Conservation (phyloP, 345 rosid genomes). For the Bretschneidera sinensis region DNA sequence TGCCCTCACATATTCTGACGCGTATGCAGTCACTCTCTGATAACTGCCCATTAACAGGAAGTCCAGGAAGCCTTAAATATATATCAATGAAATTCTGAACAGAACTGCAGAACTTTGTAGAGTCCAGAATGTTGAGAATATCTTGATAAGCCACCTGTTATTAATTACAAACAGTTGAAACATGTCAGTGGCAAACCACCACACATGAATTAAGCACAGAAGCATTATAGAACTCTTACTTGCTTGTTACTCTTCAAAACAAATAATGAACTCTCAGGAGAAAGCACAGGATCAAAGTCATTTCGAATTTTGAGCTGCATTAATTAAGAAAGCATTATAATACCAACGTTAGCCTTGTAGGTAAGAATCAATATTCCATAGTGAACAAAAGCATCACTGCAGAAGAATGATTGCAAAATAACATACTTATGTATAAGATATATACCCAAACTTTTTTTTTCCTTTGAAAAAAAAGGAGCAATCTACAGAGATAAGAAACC, state of each 20-base stretch:
- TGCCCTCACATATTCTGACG: conserved; percentile 96
- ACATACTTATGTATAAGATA: too few relatives aligned
- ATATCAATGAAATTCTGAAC: conserved; percentile 92
- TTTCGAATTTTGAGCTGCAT: conserved; percentile 94
- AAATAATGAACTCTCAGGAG: conserved; percentile 98
- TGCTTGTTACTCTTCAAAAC: conserved; percentile 92
- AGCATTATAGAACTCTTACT: conserved; percentile 37
- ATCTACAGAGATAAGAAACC: too few relatives aligned
- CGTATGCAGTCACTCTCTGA: conserved; percentile 95
- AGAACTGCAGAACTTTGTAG: conserved; percentile 76
- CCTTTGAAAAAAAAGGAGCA: too few relatives aligned
- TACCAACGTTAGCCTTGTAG: conserved; percentile 9
- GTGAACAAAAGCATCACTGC: too few relatives aligned
- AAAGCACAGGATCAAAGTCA: conserved; percentile 99
- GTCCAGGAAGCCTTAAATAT: conserved; percentile 84
- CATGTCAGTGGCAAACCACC: conserved; percentile 12
- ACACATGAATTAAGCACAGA: conserved; percentile 1
- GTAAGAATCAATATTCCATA: neutral
- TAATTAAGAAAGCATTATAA: conserved; percentile 9
- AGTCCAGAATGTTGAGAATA: conserved; percentile 80
- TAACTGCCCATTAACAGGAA: conserved; percentile 75
- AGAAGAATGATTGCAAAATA: too few relatives aligned
- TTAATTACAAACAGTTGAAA: conserved; percentile 10
- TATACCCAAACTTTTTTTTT: too few relatives aligned
- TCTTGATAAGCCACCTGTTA: conserved; percentile 83